These are phyloP conservation scores for Elaeis oleifera DNA, from an alignment of 202 grass and related monocot genomes.

Conservation along the genomic window DNA sequence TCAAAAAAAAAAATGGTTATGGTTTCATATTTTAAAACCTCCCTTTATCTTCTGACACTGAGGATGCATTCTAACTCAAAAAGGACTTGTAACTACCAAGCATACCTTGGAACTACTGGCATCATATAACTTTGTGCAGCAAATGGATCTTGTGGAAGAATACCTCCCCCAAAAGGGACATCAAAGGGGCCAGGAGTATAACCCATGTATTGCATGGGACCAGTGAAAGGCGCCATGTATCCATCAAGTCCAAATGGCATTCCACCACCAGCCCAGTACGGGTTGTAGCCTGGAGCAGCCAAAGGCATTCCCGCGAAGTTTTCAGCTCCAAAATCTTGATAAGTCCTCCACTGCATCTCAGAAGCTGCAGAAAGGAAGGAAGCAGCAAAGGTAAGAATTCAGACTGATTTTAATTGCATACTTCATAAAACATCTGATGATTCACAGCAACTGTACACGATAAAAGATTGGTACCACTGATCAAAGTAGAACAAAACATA, in stretches of 20 bases:
- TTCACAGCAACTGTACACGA: not conserved
- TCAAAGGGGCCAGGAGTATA: conserved; percentile 71
- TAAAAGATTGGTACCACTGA: too few relatives aligned
- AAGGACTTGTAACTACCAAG: conserved; percentile 16
- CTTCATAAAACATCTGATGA: not conserved
- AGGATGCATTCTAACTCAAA: too few relatives aligned
- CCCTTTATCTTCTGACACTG: too few relatives aligned
- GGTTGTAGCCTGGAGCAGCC: conserved; percentile 61
- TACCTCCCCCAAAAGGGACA: conserved; percentile 46
- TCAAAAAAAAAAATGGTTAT: too few relatives aligned
- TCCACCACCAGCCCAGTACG: conserved; percentile 55
- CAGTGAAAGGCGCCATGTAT: conserved; percentile 62
- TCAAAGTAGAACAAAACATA: too few relatives aligned
- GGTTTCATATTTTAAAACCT: too few relatives aligned
- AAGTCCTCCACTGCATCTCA: conserved; percentile 66
- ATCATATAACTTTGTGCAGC: conserved; percentile 81
- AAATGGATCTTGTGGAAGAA: conserved; percentile 84
- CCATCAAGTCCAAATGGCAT: conserved; percentile 71
- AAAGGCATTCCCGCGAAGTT: conserved; percentile 80
- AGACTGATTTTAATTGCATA: conserved; percentile 13
- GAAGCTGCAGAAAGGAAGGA: conserved; percentile 32
- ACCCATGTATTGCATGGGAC: conserved; percentile 74
- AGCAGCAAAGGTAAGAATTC: conserved; percentile 7
- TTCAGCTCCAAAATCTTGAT: conserved; percentile 64
- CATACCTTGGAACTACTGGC: conserved; percentile 74